These are phyloP conservation scores for Trypanosoma cruzi DNA, from an alignment of 208 protist species.

Conservation along the genomic window DNA sequence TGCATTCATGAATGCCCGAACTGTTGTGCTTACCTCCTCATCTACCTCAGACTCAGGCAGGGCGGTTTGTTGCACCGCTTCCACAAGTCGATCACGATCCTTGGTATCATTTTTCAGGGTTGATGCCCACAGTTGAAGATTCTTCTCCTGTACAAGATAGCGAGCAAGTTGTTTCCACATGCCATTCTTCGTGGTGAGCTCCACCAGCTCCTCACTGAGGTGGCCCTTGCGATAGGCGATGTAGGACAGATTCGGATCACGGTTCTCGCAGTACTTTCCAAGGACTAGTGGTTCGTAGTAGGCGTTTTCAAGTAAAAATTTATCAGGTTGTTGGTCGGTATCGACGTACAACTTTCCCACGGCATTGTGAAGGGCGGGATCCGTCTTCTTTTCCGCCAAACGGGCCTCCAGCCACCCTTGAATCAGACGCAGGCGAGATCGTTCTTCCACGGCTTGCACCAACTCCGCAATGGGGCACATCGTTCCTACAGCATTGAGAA, in stretches of 20 bases:
- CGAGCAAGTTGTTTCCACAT: conserved; percentile 98
- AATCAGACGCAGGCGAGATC: conserved; percentile 97
- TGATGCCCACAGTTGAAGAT: conserved; percentile 97
- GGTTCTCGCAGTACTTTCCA: conserved; percentile 99
- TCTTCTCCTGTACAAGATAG: conserved; percentile 98
- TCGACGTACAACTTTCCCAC: conserved; percentile 99
- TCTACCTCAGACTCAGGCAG: conserved; percentile 97
- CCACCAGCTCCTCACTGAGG: conserved; percentile 98
- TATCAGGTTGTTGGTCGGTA: conserved; percentile 95
- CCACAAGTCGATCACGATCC: conserved; percentile 94
- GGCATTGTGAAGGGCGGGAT: conserved; percentile 97
- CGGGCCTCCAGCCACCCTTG: conserved; percentile 98
- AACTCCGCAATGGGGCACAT: conserved; percentile 95
- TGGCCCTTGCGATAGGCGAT: conserved; percentile 96
- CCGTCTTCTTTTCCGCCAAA: conserved; percentile 95
- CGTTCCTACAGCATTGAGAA: conserved; percentile 95
- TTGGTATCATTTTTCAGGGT: conserved; percentile 95
- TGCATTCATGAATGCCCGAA: conserved; percentile 99
- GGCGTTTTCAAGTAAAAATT: conserved; percentile 97
- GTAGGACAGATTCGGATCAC: conserved; percentile 98
- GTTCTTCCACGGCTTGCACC: conserved; percentile 79
- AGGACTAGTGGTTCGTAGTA: conserved; percentile 97
- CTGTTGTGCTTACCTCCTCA: conserved; percentile 98
- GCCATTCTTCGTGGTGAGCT: conserved; percentile 96
- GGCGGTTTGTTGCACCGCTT: conserved; percentile 98